Percentiles rank a stretch among this genome's conserved stretches.
Conservation (phyloP, 2,329 filamentous ascomycete species). For the Orbilia quercus region DNA sequence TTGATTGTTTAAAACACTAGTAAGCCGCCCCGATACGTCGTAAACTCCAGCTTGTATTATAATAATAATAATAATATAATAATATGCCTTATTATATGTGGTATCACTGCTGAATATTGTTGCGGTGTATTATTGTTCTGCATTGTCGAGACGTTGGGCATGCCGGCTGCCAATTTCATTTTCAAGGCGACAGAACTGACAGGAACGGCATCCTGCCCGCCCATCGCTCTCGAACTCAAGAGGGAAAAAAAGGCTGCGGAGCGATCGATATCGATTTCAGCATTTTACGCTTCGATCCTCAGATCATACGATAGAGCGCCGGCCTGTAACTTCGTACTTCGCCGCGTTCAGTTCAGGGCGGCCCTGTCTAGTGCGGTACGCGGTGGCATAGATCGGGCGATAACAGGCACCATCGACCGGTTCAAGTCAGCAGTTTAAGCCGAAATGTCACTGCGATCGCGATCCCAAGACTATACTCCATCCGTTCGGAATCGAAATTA, state of each 20-base stretch:
- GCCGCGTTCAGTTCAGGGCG: background rate
- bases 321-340: conserved; percentile 5
- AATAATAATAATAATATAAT: no score
- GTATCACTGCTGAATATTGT: no score
- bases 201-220: background rate
- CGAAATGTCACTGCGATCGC: conserved; percentile 21
- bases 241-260: background rate
- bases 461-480: background rate
- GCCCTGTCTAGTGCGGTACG: background rate
- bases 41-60: no score
- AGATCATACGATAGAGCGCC: conserved; percentile 1
- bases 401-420: conserved; percentile 26
- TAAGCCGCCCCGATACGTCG: no score
- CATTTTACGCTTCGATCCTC: conserved; percentile 20
- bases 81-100: no score
- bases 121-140: no score
- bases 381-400: conserved; percentile 23
- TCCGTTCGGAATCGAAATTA: background rate
- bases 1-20: no score
- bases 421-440: conserved; percentile 19
- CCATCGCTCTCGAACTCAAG: background rate
- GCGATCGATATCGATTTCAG: conserved; percentile 41
- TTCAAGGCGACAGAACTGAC: background rate
- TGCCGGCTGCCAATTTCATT: background rate
- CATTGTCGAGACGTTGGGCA: no score